phyloP scores from a whole-genome alignment of 192 early-diverging fungal genomes.

The Gigaspora rosea region DNA sequence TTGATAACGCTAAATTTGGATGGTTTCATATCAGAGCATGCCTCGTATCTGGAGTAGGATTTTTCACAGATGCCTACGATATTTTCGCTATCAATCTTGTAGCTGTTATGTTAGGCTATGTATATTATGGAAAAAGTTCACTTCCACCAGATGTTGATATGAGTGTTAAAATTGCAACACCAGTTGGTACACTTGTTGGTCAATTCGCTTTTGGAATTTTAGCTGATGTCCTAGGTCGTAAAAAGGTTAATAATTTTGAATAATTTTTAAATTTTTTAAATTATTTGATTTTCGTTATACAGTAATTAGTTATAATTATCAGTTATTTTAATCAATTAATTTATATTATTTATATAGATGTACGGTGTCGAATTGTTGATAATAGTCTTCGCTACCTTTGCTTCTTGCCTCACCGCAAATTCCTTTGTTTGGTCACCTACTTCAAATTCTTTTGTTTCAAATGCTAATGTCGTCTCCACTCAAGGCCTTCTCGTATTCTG shows the following conservation, averaged over 20 bases:
- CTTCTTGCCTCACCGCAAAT: constrained; percentile 71
- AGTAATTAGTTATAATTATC: neutral
- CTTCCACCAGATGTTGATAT: constrained; percentile 66
- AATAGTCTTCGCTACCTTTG: constrained; percentile 85
- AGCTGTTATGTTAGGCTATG: constrained; percentile 80
- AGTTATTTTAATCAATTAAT: neutral
- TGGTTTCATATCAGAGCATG: constrained; percentile 73
- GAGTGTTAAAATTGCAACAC: constrained; percentile 83
- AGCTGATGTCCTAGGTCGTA: constrained; percentile 88
- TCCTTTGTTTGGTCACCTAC: constrained; percentile 61
- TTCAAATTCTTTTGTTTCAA: constrained; percentile 60
- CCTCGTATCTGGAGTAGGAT: constrained; percentile 71
- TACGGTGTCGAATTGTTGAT: constrained; percentile 92
- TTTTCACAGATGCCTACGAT: constrained; percentile 95
- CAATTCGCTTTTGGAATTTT: constrained; percentile 83
- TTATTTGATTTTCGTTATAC: neutral
- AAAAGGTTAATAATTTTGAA: constrained; percentile 39
- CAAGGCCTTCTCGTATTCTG: constrained; percentile 73
- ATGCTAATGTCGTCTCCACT: constrained; percentile 64
- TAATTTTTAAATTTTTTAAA: neutral
- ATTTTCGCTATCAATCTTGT: constrained; percentile 91
- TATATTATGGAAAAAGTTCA: constrained; percentile 59
- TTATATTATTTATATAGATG: constrained; percentile 48
- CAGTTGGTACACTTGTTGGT: constrained; percentile 88
- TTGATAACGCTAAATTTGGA: constrained; percentile 75